Evolutionary conservation across 331 rosid genomes (phyloP).

Genomic region (Acacia concinna): DNA sequence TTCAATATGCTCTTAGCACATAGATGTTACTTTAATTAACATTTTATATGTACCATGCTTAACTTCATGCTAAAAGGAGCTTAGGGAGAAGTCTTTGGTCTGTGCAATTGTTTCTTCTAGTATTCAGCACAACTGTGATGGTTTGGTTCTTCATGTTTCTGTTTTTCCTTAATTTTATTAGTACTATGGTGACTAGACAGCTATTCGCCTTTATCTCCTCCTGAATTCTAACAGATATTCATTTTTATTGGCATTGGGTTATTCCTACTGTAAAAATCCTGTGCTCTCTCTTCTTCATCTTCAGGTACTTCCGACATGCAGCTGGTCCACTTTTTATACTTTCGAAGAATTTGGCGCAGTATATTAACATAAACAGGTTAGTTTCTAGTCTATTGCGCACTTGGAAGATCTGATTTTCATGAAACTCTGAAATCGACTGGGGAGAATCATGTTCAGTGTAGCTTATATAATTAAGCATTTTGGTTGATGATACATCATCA

Average conservation of each 20-base stretch:
- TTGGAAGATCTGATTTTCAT: background rate
- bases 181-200: background rate
- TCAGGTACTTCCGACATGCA: slow-evolving; percentile 96
- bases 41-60: background rate
- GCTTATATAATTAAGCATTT: slow-evolving; percentile 8
- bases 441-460: slow-evolving; percentile 10
- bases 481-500: slow-evolving; percentile 10
- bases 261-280: background rate
- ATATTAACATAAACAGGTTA: slow-evolving; percentile 89
- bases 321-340: slow-evolving; percentile 76
- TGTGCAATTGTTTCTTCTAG: background rate
- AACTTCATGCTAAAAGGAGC: background rate
- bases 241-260: background rate
- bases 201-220: background rate
- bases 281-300: slow-evolving; percentile 20
- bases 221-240: background rate
- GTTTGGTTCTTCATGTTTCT: background rate
- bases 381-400: slow-evolving; percentile 34
- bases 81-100: slow-evolving; percentile 8
- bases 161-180: background rate
- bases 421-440: background rate
- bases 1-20: background rate
- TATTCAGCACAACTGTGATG: slow-evolving; percentile 2
- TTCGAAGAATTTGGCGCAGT: slow-evolving; percentile 86
- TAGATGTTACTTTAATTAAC: background rate